Conservation (phyloP, 768 basidiomycete genomes). For the Sporobolomyces phaffii region DNA sequence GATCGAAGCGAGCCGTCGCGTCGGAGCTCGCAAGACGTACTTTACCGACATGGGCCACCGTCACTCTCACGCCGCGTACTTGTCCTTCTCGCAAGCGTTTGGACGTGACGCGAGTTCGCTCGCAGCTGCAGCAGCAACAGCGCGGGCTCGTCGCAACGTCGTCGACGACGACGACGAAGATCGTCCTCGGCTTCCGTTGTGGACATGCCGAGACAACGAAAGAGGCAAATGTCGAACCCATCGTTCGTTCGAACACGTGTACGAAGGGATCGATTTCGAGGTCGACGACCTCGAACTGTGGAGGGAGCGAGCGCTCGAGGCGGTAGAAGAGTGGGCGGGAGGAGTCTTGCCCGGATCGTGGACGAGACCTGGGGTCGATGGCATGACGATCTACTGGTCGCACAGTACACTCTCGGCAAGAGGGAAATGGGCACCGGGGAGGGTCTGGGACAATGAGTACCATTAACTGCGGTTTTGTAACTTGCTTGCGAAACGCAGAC, state of each 20-base stretch:
- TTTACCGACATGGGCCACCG: conserved; percentile 23
- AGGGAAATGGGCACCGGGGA: neutral
- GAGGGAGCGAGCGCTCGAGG: conserved; percentile 17
- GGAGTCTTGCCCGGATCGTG: conserved; percentile 1
- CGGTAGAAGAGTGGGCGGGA: conserved; percentile 22
- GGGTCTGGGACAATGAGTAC: conserved; percentile 33
- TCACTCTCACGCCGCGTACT: conserved; percentile 11
- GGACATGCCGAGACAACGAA: too few species aligned
- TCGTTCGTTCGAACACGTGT: neutral
- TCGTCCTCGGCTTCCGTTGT: too few species aligned
- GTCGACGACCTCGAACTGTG: conserved; percentile 21
- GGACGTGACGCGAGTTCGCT: neutral
- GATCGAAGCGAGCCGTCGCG: conserved; percentile 10
- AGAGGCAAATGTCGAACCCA: too few species aligned
- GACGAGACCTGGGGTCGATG: conserved; percentile 19
- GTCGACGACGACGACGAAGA: neutral
- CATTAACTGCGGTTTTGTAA: neutral
- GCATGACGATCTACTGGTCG: conserved; percentile 22
- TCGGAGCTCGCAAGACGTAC: conserved; percentile 19
- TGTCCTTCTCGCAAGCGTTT: neutral
- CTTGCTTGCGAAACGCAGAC: too few species aligned
- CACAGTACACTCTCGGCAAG: neutral
- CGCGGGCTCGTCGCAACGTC: too few species aligned
- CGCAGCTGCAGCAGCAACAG: neutral
- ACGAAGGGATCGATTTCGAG: neutral